Conservation (phyloP, 495 filamentous ascomycete species). For the Penicillium crystallinum region DNA sequence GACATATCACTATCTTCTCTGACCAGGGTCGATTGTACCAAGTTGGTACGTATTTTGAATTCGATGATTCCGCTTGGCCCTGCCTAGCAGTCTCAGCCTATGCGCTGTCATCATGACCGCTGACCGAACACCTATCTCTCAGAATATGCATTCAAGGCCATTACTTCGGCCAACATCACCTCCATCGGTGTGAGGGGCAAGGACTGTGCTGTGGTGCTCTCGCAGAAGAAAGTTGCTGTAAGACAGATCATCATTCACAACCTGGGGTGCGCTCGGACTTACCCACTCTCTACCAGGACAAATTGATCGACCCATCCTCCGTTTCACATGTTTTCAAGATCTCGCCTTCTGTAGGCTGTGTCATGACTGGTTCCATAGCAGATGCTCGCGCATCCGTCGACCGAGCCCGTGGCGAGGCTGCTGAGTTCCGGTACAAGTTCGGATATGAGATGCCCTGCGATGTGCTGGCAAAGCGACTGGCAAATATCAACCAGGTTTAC, state of each 20-base stretch:
- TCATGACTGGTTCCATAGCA: constrained; percentile 98
- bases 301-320: constrained; percentile 95
- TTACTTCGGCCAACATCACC: constrained; percentile 98
- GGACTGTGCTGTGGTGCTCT: constrained; percentile 92
- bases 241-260: constrained; percentile 34
- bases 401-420: constrained; percentile 90
- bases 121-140: constrained; percentile 20
- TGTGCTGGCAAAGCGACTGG: constrained; percentile 89
- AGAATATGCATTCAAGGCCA: constrained; percentile 99
- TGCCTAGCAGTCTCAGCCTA: neutral
- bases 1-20: constrained; percentile 99
- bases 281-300: constrained; percentile 59
- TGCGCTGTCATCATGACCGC: constrained; percentile 10
- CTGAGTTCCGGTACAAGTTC: constrained; percentile 96
- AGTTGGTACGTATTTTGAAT: constrained; percentile 74
- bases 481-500: constrained; percentile 98
- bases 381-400: constrained; percentile 90
- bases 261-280: constrained; percentile 2
- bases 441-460: constrained; percentile 99
- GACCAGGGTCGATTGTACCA: constrained; percentile 97
- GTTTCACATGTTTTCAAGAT: constrained; percentile 97
- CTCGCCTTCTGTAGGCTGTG: constrained; percentile 92
- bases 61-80: neutral
- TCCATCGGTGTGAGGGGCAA: constrained; percentile 94
- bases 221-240: constrained; percentile 99